phyloP scores from a whole-genome alignment of 2,329 filamentous ascomycete species.

The Diaporthe sp. region DNA sequence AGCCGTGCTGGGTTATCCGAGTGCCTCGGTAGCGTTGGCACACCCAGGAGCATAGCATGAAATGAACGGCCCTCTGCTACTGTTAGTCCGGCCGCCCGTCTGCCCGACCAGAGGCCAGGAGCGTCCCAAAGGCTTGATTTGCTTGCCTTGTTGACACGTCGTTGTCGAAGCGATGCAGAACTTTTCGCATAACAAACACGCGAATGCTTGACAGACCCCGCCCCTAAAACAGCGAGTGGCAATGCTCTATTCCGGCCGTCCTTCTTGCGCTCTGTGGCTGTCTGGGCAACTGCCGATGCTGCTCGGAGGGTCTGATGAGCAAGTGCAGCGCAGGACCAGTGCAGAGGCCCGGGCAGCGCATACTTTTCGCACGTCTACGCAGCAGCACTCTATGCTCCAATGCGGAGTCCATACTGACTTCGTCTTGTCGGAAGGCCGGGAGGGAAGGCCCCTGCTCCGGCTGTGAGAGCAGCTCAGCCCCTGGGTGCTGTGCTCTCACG shows the following conservation, averaged over 20 bases:
- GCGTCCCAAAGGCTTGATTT: background rate
- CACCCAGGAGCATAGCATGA: slow-evolving; percentile 8
- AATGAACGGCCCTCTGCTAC: slow-evolving; percentile 6
- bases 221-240: slow-evolving; percentile 1
- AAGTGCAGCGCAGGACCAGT: background rate
- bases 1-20: background rate
- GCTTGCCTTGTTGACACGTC: slow-evolving; percentile 17
- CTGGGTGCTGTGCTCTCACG: slow-evolving; percentile 3
- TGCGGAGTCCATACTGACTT: background rate
- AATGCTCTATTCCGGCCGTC: slow-evolving; percentile 5
- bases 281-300: slow-evolving; percentile 14
- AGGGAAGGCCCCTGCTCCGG: slow-evolving; percentile 10
- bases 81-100: background rate
- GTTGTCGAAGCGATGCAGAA: slow-evolving; percentile 23
- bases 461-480: slow-evolving; percentile 5
- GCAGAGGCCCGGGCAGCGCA: slow-evolving; percentile 5
- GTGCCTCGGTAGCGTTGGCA: background rate
- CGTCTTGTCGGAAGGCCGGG: background rate
- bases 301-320: background rate
- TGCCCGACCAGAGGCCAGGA: background rate
- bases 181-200: slow-evolving; percentile 8
- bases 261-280: background rate
- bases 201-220: slow-evolving; percentile 1
- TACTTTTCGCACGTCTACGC: background rate
- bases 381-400: background rate